These are phyloP conservation scores for Sphagnum contortum DNA, from an alignment of 225 moss, liverwort and hornwort genomes.

Conservation along the genomic window DNA sequence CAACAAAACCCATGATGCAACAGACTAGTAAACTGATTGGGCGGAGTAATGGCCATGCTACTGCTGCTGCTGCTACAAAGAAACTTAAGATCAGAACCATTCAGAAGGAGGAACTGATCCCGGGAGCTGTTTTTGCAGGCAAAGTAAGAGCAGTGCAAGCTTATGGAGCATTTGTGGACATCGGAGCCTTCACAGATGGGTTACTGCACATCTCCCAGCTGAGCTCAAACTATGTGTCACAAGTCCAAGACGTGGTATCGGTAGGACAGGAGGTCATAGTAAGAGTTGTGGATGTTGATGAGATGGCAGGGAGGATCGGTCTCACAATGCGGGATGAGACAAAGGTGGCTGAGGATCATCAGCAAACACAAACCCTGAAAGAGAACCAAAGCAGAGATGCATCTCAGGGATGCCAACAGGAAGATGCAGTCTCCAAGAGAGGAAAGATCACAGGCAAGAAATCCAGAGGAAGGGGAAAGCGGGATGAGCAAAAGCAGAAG, in stretches of 20 bases:
- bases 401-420: conserved; percentile 21
- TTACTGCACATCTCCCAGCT: conserved; percentile 80
- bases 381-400: conserved; percentile 1
- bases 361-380: conserved; percentile 15
- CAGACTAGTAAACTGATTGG: no score
- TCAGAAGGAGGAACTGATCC: conserved; percentile 43
- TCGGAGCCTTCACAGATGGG: conserved; percentile 91
- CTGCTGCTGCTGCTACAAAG: not conserved
- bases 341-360: conserved; percentile 25
- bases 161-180: conserved; percentile 87
- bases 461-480: conserved; percentile 15
- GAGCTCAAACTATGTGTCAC: conserved; percentile 46
- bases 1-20: no score
- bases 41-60: not conserved
- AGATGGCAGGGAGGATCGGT: conserved; percentile 52
- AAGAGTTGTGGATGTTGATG: conserved; percentile 62
- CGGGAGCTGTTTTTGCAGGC: conserved; percentile 68
- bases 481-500: conserved; percentile 51
- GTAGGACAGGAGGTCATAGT: conserved; percentile 78
- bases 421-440: conserved; percentile 47
- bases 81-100: conserved; percentile 23
- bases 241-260: conserved; percentile 60
- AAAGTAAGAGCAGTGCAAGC: conserved; percentile 58
- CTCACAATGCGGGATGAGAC: conserved; percentile 53
- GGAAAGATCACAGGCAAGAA: conserved; percentile 70